Base-by-base conservation (phyloP, 2,329 filamentous ascomycete genomes). In the Aureobasidium sp. region DNA sequence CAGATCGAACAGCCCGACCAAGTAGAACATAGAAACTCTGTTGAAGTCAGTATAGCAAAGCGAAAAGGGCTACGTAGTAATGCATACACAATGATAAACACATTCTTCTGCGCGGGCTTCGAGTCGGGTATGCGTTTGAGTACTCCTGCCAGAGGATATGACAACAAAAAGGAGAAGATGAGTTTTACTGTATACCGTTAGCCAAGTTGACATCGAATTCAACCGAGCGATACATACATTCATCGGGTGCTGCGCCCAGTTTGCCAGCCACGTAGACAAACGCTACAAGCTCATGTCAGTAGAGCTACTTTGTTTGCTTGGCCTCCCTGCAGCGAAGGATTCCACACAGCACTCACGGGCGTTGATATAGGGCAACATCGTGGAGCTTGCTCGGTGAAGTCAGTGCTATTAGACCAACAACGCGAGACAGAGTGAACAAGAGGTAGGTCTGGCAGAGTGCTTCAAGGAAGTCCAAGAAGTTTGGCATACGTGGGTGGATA, bases 1-100 rank as follows among this genome's bases (percentile, higher is more conserved):
- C 52, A 99, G 82, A 71, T 96, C 89, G 75, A 96, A 99, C 3
- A 99, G 83, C 34, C 94, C 94, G 61, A 99, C 82, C 8, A 99
- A 82, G 74, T 96, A 97, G 79, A 99, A 97, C 29, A 94, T 72
- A 4, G 89, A 89, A 16, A 91, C 85, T 32, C 87, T 91, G 59
- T n/a, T 8, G 8, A 10, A 29, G 60, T 63, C 2, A 62, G 50
- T 71, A n/a, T 66, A 62, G 21, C 25, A 61, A 34, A 47, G n/a
- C 16, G 50, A 13, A 11, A 32, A 32, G 7, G 15, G 25, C 49
- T 59, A 50, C 48, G 10, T 36, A 7, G n/a, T 11, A 27, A 44
- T 25, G 69, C 77, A 64, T 79, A 90, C 89, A 79, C 77, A 66
- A 97, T 87, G 64, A 88, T 90, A 75, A 97, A 97, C 16, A 86